Base-by-base conservation (phyloP, 1,139 yeast species). In the Taphrina flavorubra region DNA sequence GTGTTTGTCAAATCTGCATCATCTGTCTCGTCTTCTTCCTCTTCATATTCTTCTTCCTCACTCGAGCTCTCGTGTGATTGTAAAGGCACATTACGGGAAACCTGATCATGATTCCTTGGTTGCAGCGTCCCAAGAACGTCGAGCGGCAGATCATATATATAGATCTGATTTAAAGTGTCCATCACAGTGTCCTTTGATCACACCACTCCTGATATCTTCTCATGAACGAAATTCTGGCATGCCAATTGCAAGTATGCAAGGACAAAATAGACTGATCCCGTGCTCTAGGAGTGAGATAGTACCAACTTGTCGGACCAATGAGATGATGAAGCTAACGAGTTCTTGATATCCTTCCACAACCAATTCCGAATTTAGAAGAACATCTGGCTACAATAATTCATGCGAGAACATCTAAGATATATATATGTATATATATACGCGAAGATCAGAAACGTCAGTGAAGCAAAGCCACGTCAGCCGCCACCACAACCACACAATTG, bases 1-100 rank as follows among this genome's bases (percentile, higher is more conserved):
- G 18, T 46, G 13, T 61, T 51, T 16, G 31, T 18, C 16, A 36
- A 20, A n/a, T 44, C 46, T 25, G 31, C 31, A 51, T 53, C 51
- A 18, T 55, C 61, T 14, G 56, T 40, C 13, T 20, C 40, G n/a
- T 53, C 67, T 25, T 16, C 25, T 10, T 40, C 42, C 14, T 51
- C 66, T 16, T 36, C 47, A 18, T 25, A 25, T 25, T 16, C 25
- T 8, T 40, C 42, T 14, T 51, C 66, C 36, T 36, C 47, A 18
- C 31, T 13, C 16, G 42, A 36, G 13, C 20, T 34, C 6, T 13
- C 47, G 6, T 60, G 47, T 10, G 42, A 8, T 44, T 13, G 47
- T 7, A 6, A 1, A 6, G 49, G 37, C 1, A 13, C 20, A 25
- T 10, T 13, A 11, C 36, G 6, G 36, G 37, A 16, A 2, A 7